These are phyloP conservation scores for Beauveria pseudobassiana DNA, from an alignment of 2,329 filamentous ascomycete species.

Conservation along the genomic window DNA sequence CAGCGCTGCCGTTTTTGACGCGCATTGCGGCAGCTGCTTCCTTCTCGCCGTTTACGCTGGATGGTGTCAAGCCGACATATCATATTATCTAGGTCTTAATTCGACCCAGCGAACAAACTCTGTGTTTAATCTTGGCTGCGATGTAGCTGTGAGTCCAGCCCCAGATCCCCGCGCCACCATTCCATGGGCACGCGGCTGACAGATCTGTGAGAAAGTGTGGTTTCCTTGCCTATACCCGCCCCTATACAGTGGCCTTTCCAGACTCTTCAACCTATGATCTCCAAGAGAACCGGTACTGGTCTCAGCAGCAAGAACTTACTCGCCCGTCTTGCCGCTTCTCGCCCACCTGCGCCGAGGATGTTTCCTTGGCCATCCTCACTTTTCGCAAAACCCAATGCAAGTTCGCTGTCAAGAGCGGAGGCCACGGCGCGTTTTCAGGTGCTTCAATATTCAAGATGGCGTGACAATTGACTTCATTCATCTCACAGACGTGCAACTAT, in stretches of 20 bases:
- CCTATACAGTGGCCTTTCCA: slow-evolving; percentile 14
- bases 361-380: slow-evolving; percentile 21
- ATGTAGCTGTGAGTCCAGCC: slow-evolving; percentile 6
- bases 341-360: slow-evolving; percentile 18
- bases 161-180: not conserved
- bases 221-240: slow-evolving; percentile 16
- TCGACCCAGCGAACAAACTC: not conserved
- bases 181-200: not conserved
- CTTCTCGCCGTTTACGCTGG: slow-evolving; percentile 1
- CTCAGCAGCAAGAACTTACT: slow-evolving; percentile 17
- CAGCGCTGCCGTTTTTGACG: not conserved
- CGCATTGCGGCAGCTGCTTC: not conserved
- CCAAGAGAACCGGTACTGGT: slow-evolving; percentile 18
- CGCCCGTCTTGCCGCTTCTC: slow-evolving; percentile 19
- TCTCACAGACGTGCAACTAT: slow-evolving; percentile 18
- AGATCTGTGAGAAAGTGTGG: slow-evolving; percentile 13
- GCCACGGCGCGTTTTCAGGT: slow-evolving; percentile 24
- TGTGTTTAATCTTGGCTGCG: slow-evolving; percentile 3
- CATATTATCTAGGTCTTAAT: not conserved
- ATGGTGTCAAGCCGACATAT: not conserved
- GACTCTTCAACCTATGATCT: slow-evolving; percentile 14
- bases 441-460: slow-evolving; percentile 21
- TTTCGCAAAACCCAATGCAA: slow-evolving; percentile 20
- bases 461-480: slow-evolving; percentile 21
- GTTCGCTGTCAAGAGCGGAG: slow-evolving; percentile 27